These are phyloP conservation scores for Colletotrichum higginsianum DNA, from an alignment of 2,329 filamentous ascomycete species.

Conservation along the genomic window DNA sequence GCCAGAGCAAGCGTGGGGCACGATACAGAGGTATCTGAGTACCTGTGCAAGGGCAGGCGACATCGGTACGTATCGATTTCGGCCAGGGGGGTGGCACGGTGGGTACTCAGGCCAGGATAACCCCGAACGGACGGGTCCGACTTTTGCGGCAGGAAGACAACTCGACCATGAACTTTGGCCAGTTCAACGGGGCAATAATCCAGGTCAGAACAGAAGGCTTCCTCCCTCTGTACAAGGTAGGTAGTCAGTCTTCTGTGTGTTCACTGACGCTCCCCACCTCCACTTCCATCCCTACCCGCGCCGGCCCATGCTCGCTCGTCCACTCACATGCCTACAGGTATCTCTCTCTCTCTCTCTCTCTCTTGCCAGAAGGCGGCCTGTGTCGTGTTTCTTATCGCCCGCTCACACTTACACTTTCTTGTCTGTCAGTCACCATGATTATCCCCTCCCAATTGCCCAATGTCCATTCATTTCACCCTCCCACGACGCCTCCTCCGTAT, in stretches of 20 bases:
- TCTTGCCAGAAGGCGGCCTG: slow-evolving; percentile 15
- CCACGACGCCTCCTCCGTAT: slow-evolving; percentile 41
- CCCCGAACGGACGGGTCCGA: slow-evolving; percentile 30
- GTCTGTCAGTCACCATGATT: slow-evolving; percentile 41
- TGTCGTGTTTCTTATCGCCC: slow-evolving; percentile 39
- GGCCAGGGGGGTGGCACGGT: background rate
- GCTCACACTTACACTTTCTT: slow-evolving; percentile 37
- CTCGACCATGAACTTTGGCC: background rate
- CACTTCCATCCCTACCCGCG: slow-evolving; percentile 21
- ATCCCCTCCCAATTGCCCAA: slow-evolving; percentile 16
- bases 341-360: slow-evolving; percentile 12
- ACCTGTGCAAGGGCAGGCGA: slow-evolving; percentile 23
- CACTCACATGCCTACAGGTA: slow-evolving; percentile 40
- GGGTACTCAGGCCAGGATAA: slow-evolving; percentile 15
- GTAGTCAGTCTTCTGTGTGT: too few relatives aligned
- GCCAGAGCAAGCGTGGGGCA: slow-evolving; percentile 33
- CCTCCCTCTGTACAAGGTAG: background rate
- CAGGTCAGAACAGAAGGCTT: slow-evolving; percentile 13
- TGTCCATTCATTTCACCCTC: slow-evolving; percentile 15
- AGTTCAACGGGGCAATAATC: background rate
- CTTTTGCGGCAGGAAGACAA: slow-evolving; percentile 2
- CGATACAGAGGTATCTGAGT: slow-evolving; percentile 5
- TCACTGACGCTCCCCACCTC: slow-evolving; percentile 8
- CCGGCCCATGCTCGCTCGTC: slow-evolving; percentile 31
- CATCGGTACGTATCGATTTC: slow-evolving; percentile 25